These are phyloP conservation scores for Corynespora cassiicola DNA, from an alignment of 2,329 filamentous ascomycete genomes.

Conservation along the genomic window DNA sequence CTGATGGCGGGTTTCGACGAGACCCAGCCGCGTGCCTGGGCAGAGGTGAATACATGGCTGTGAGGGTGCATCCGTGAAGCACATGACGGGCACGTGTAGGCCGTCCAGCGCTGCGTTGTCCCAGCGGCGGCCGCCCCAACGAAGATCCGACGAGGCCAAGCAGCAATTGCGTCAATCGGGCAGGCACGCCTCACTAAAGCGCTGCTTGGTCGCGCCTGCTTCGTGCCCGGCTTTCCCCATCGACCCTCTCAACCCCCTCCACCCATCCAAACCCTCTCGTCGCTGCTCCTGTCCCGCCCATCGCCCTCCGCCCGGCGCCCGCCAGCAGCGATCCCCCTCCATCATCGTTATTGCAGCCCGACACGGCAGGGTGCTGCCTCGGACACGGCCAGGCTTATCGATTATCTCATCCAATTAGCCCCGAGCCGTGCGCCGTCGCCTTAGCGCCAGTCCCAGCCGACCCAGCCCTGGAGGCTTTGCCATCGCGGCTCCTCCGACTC, in stretches of 20 bases:
- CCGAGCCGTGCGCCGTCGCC: no score
- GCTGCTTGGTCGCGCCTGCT: slow-evolving; percentile 3
- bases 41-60: no score
- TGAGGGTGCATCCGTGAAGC: no score
- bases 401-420: slow-evolving; percentile 23
- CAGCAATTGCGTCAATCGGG: slow-evolving; percentile 16
- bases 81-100: no score
- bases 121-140: background rate
- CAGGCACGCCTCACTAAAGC: slow-evolving; percentile 8
- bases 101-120: no score
- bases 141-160: slow-evolving; percentile 19
- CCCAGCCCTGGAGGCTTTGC: slow-evolving; percentile 12
- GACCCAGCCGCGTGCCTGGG: no score
- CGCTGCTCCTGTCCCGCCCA: background rate
- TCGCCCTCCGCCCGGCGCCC: slow-evolving; percentile 11
- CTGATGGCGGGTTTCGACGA: no score
- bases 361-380: no score
- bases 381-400: slow-evolving; percentile 21
- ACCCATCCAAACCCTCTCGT: slow-evolving; percentile 1
- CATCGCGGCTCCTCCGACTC: slow-evolving; percentile 16
- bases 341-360: background rate
- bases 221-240: no score
- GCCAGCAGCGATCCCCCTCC: slow-evolving; percentile 3
- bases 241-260: slow-evolving; percentile 1
- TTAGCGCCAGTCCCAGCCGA: slow-evolving; percentile 12